A percentile compares a stretch with the other conserved stretches of the same genome.
These are phyloP conservation scores for Mycogone perniciosa DNA, from an alignment of 2,329 filamentous ascomycete species.

Conservation along the genomic window DNA sequence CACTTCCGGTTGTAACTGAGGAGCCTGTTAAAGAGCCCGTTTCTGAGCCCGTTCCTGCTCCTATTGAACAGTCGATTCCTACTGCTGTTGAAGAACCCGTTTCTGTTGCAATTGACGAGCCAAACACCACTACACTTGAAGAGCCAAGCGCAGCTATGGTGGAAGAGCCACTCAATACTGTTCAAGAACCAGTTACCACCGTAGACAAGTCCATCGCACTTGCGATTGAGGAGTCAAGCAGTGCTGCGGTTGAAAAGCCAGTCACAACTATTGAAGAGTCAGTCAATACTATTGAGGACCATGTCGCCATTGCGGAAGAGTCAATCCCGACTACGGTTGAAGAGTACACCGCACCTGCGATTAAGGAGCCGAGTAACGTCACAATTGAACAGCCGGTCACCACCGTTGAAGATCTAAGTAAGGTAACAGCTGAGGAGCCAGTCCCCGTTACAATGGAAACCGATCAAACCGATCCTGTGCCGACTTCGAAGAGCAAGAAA, in stretches of 20 bases:
- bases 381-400: too few species aligned
- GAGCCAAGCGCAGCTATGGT: background rate
- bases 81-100: background rate
- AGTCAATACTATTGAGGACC: too few species aligned
- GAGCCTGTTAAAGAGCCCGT: too few species aligned
- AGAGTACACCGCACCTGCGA: too few species aligned
- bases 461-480: too few species aligned
- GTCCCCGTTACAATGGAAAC: too few species aligned
- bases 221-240: background rate
- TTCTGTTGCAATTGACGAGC: background rate
- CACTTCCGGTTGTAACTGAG: background rate
- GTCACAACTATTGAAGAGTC: background rate
- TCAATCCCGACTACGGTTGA: too few species aligned
- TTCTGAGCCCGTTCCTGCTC: background rate
- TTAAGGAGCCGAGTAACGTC: too few species aligned
- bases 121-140: background rate
- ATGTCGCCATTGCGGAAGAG: too few species aligned
- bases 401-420: too few species aligned
- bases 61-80: background rate
- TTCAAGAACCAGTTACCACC: background rate
- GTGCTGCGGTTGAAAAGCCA: background rate
- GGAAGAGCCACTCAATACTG: background rate
- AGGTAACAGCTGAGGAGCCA: too few species aligned
- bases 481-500: conserved; percentile 13
- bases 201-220: background rate